phyloP scores from a whole-genome alignment of 2,329 filamentous ascomycete genomes.

The Penicillium sp. region DNA sequence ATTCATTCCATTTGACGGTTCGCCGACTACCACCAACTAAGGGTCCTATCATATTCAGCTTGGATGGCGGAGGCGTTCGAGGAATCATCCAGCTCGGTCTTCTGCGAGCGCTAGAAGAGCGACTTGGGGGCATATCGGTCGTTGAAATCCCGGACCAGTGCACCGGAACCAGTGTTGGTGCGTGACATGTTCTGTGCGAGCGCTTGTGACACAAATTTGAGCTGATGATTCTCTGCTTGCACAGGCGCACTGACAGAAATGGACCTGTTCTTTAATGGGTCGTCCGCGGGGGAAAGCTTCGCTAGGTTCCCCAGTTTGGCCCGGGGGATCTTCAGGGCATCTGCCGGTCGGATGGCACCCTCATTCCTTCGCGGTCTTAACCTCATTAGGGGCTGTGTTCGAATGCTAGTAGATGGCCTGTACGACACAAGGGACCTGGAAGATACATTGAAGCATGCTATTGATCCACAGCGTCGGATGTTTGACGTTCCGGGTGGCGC shows the following conservation, averaged over 20 bases:
- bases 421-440: slow-evolving; percentile 10
- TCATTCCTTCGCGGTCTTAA: background rate
- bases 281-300: slow-evolving; percentile 8
- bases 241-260: slow-evolving; percentile 13
- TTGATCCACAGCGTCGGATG: slow-evolving; percentile 3
- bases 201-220: no score
- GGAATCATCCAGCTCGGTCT: slow-evolving; percentile 15
- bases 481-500: slow-evolving; percentile 7
- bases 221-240: no score
- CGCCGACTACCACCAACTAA: slow-evolving; percentile 17
- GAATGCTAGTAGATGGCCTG: slow-evolving; percentile 7
- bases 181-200: background rate
- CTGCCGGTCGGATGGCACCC: no score
- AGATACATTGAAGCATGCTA: slow-evolving; percentile 1
- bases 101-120: slow-evolving; percentile 11
- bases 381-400: background rate
- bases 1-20: background rate
- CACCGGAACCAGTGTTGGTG: slow-evolving; percentile 16
- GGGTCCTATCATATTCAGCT: slow-evolving; percentile 10
- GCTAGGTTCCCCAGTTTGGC: slow-evolving; percentile 14
- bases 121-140: slow-evolving; percentile 4
- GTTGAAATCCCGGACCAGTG: slow-evolving; percentile 7
- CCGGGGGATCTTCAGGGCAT: slow-evolving; percentile 7
- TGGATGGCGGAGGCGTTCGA: slow-evolving; percentile 17
- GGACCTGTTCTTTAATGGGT: slow-evolving; percentile 10